These are phyloP conservation scores for Fraxinus anomala DNA, from an alignment of 257 asterid genomes.

Conservation along the genomic window DNA sequence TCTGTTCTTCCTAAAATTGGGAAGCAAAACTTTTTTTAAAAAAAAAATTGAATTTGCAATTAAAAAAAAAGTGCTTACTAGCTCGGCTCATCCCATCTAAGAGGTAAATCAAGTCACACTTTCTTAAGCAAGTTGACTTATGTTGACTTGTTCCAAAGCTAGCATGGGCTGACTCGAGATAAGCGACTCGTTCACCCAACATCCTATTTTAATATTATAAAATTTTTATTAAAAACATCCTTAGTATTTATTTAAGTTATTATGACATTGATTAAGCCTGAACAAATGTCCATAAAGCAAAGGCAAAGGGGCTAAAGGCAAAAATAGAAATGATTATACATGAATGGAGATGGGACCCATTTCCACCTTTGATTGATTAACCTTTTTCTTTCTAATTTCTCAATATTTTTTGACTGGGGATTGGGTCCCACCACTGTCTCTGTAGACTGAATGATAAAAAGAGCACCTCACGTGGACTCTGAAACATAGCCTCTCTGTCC, in stretches of 20 bases:
- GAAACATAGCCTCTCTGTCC: slow-evolving; percentile 54
- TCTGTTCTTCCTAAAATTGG: no score
- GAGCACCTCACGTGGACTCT: slow-evolving; percentile 99
- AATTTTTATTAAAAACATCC: neutral
- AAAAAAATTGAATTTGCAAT: no score
- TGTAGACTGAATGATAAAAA: slow-evolving; percentile 94
- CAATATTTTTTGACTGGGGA: slow-evolving; percentile 41
- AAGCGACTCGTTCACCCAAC: no score
- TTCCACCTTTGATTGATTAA: slow-evolving; percentile 35
- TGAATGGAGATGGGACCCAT: slow-evolving; percentile 50
- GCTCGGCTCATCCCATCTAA: no score
- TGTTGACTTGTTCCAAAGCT: no score
- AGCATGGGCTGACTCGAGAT: no score
- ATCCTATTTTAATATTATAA: no score
- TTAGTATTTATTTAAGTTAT: neutral
- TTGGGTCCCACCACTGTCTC: slow-evolving; percentile 80
- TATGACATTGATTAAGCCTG: neutral
- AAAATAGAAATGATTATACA: slow-evolving; percentile 52
- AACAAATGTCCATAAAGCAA: slow-evolving; percentile 45
- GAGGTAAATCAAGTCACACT: no score
- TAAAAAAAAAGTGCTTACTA: no score
- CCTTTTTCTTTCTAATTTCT: slow-evolving; percentile 41
- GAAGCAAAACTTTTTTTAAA: no score
- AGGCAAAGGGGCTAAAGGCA: slow-evolving; percentile 52
- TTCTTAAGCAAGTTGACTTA: no score